Evolutionary conservation across 352 stramenopile species (phyloP), one percentile per base, ranked within the genome.

Genomic region (Achlya hypogyna): DNA sequence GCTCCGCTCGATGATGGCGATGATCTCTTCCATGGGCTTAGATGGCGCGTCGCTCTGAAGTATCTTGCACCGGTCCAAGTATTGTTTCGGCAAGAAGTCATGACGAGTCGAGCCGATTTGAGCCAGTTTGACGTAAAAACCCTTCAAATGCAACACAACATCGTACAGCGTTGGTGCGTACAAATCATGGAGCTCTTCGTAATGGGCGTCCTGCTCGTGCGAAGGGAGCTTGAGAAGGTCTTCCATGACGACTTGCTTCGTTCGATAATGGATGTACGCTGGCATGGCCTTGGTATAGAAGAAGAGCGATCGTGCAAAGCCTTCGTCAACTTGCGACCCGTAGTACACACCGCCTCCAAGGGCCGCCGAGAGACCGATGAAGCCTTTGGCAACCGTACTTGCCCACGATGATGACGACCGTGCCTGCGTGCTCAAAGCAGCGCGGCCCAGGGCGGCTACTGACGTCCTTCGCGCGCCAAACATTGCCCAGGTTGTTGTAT

Each of bases 231-330:
- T 62, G 40, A 74, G 53, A 1, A 65, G 47, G 27, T 76, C 71
- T 34, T 91, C 77, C 74, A 95, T 88, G 71, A 84, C 88, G 14
- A 91, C 63, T 72, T 95, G 83, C 35, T 76, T 77, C 6, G 73
- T 74, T 22, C 86, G 80, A 72, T 95, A 95, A 69, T 93, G 81
- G 38, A 88, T 51, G 70, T 95, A 95, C 69, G 92, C 90, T 42
- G 86, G 86, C 72, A 95, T 90, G 12, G 83, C 86, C 69, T 91
- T 89, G 66, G 84, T 80, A 81, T 85, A 95, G 70, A 95, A 95
- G 75, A 87, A 90, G 2, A 92, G 67, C 18, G 83, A 92, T 5
- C 86, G 81, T 25, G 73, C 71, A 70, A 95, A 91, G 42, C 86
- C 86, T 60, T 95, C 86, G 64, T 95, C 84, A 22, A 73, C 78